Percentiles rank a stretch among this genome's conserved stretches.
Conservation (phyloP, 805 yeast species). For the Cyberlindnera samutprakarnensis region DNA sequence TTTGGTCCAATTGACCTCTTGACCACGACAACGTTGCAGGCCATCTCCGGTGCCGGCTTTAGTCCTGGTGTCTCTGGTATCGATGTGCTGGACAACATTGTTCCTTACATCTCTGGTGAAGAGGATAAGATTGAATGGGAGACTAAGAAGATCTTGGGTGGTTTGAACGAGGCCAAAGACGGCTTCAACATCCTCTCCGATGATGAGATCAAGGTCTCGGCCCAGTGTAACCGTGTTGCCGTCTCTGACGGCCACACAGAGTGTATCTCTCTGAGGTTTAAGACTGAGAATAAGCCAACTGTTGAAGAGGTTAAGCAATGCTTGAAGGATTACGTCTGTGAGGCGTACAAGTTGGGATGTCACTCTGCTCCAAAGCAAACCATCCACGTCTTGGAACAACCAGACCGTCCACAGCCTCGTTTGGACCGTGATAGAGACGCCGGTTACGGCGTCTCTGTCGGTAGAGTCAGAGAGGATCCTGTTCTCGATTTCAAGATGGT, state of each 20-base stretch:
- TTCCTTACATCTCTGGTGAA: slow-evolving; percentile 93
- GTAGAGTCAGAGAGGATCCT: slow-evolving; percentile 89
- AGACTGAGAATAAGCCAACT: slow-evolving; percentile 76
- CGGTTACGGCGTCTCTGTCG: slow-evolving; percentile 93
- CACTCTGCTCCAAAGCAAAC: slow-evolving; percentile 90
- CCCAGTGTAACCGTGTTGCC: slow-evolving; percentile 95
- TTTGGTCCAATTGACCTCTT: slow-evolving; percentile 88
- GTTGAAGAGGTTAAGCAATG: slow-evolving; percentile 70
- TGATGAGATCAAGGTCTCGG: slow-evolving; percentile 77
- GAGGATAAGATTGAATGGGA: slow-evolving; percentile 99
- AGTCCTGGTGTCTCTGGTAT: slow-evolving; percentile 97
- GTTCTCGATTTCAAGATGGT: slow-evolving; percentile 94
- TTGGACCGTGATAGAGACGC: slow-evolving; percentile 92
- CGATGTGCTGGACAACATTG: slow-evolving; percentile 88
- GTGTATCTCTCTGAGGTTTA: slow-evolving; percentile 81
- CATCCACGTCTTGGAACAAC: slow-evolving; percentile 85
- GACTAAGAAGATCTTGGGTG: slow-evolving; percentile 88
- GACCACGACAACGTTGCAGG: slow-evolving; percentile 90
- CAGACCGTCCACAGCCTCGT: slow-evolving; percentile 96
- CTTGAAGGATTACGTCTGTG: slow-evolving; percentile 70
- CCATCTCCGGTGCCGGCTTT: slow-evolving; percentile 97
- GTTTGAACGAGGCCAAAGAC: slow-evolving; percentile 39
- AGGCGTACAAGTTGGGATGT: slow-evolving; percentile 73
- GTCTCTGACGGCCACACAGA: slow-evolving; percentile 98
- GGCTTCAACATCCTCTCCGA: slow-evolving; percentile 53